These are phyloP conservation scores for Bauhinia variegata DNA, from an alignment of 306 rosid genomes.

Conservation along the genomic window DNA sequence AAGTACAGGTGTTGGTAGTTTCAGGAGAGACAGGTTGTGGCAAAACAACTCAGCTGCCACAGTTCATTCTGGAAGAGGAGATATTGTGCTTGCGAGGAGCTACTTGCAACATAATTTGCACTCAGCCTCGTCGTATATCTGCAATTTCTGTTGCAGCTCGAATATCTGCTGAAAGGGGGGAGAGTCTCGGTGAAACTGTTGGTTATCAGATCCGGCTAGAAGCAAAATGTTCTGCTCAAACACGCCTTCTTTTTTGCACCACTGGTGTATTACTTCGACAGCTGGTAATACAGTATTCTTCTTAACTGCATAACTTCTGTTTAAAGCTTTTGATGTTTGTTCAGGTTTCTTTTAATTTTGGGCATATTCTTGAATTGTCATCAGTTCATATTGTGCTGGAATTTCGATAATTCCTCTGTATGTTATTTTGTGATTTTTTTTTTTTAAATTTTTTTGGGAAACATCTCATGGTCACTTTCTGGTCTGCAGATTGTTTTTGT, in stretches of 20 bases:
- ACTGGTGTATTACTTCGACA: constrained; percentile 93
- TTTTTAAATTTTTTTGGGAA: not conserved
- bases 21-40: constrained; percentile 99
- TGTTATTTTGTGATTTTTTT: not conserved
- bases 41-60: constrained; percentile 95
- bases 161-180: constrained; percentile 90
- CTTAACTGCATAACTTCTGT: constrained; percentile 15
- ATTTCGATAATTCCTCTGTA: not conserved
- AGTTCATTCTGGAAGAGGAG: constrained; percentile 88
- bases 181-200: constrained; percentile 82
- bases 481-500: constrained; percentile 11
- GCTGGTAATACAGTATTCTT: constrained; percentile 59
- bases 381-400: not conserved
- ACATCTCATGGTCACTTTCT: constrained; percentile 6
- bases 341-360: constrained; percentile 4
- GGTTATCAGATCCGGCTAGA: constrained; percentile 97
- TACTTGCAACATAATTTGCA: constrained; percentile 81
- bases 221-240: constrained; percentile 77
- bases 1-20: constrained; percentile 83
- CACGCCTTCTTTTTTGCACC: constrained; percentile 89
- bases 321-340: constrained; percentile 32
- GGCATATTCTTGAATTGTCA: constrained; percentile 7
- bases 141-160: constrained; percentile 97
- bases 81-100: constrained; percentile 72
- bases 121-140: constrained; percentile 98